Evolutionary conservation across 768 basidiomycete genomes (phyloP).

Genomic region (Harrya chromipes): DNA sequence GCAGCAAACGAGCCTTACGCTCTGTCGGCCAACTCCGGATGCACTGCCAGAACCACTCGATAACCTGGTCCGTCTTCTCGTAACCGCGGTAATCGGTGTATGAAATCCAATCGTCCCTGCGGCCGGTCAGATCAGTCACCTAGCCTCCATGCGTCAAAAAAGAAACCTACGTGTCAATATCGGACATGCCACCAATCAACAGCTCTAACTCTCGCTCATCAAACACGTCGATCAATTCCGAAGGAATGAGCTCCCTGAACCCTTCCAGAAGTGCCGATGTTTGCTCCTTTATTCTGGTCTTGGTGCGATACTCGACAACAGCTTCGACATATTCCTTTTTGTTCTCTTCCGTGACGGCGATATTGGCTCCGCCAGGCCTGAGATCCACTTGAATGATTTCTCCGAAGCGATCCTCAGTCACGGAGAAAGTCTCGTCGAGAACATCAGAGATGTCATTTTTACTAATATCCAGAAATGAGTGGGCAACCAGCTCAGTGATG

Average conservation of each 20-base stretch:
- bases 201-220: slow-evolving; percentile 89
- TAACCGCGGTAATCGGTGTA: slow-evolving; percentile 92
- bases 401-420: slow-evolving; percentile 73
- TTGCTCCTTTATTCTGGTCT: slow-evolving; percentile 77
- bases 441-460: slow-evolving; percentile 76
- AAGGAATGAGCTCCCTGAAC: slow-evolving; percentile 78
- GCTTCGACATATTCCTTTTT: slow-evolving; percentile 76
- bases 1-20: slow-evolving; percentile 79
- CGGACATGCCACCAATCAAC: slow-evolving; percentile 90
- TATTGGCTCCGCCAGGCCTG: slow-evolving; percentile 55
- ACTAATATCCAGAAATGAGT: slow-evolving; percentile 32
- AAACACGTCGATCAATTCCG: slow-evolving; percentile 83
- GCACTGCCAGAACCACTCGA: slow-evolving; percentile 96
- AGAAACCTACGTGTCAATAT: slow-evolving; percentile 72
- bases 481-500: not conserved
- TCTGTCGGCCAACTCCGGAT: slow-evolving; percentile 89
- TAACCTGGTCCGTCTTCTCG: slow-evolving; percentile 81
- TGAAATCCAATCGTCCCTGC: slow-evolving; percentile 87
- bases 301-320: slow-evolving; percentile 82
- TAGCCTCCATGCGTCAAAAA: not conserved
- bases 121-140: slow-evolving; percentile 1
- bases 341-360: slow-evolving; percentile 69
- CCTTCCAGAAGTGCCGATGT: slow-evolving; percentile 85
- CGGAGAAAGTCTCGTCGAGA: slow-evolving; percentile 69
- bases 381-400: slow-evolving; percentile 67